phyloP scores from a whole-genome alignment of 768 basidiomycete species.

The Tephrocybe rancida region DNA sequence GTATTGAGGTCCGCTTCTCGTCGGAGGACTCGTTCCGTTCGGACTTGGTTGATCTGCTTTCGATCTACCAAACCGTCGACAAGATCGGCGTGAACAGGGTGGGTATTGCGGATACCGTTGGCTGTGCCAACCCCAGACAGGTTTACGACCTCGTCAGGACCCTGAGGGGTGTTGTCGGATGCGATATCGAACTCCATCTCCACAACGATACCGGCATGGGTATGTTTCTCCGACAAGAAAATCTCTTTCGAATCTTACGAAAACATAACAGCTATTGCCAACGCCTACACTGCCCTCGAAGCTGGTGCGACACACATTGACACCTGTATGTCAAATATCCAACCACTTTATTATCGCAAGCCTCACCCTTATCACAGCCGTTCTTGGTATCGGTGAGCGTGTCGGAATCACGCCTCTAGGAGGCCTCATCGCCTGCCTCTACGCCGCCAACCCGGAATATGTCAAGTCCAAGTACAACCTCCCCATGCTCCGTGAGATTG shows the following conservation, averaged over 20 bases:
- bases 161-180: conserved; percentile 91
- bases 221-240: conserved; percentile 30
- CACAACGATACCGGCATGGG: conserved; percentile 99
- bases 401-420: conserved; percentile 99
- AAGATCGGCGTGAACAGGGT: conserved; percentile 99
- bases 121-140: conserved; percentile 97
- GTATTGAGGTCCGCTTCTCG: conserved; percentile 98
- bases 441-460: conserved; percentile 96
- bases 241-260: conserved; percentile 5
- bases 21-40: conserved; percentile 99
- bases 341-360: neutral
- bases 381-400: conserved; percentile 98
- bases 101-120: conserved; percentile 98
- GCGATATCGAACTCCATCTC: conserved; percentile 97
- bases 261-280: conserved; percentile 77
- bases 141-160: conserved; percentile 98
- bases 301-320: conserved; percentile 99
- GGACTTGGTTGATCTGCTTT: conserved; percentile 96
- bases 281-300: conserved; percentile 97
- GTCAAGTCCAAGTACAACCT: conserved; percentile 99
- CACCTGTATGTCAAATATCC: conserved; percentile 67
- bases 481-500: conserved; percentile 95
- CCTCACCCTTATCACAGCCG: conserved; percentile 47
- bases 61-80: conserved; percentile 99
- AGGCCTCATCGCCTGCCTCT: conserved; percentile 94